A percentile compares a stretch with the other conserved stretches of the same genome.
These are phyloP conservation scores for Ilex paraguariensis DNA, from an alignment of 305 asterid genomes.

Conservation along the genomic window DNA sequence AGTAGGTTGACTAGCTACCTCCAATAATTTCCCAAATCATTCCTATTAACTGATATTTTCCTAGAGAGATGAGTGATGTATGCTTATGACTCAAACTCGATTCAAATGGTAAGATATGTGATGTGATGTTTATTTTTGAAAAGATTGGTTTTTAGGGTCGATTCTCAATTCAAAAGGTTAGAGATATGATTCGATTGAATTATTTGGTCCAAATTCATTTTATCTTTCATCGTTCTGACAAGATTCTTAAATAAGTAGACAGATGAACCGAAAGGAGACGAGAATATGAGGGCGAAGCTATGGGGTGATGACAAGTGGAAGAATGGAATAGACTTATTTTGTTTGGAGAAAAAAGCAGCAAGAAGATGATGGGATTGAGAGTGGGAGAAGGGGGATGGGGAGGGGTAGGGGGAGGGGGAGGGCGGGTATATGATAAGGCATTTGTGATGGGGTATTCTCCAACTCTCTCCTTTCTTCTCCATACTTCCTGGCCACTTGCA, in stretches of 20 bases:
- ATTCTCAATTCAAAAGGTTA: neutral
- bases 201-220: neutral
- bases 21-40: neutral
- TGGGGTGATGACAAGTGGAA: slow-evolving; percentile 26
- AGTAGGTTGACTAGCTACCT: neutral
- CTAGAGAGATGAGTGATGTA: no score
- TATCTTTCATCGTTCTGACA: neutral
- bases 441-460: slow-evolving; percentile 21
- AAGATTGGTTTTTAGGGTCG: neutral
- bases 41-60: neutral
- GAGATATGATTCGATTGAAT: neutral
- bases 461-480: slow-evolving; percentile 3
- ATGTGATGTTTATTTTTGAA: no score
- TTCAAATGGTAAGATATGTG: no score
- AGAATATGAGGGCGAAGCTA: slow-evolving; percentile 6
- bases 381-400: neutral
- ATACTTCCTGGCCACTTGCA: slow-evolving; percentile 23
- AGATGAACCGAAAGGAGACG: neutral
- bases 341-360: neutral
- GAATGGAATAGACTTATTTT: neutral
- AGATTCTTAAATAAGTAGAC: neutral
- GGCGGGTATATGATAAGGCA: slow-evolving; percentile 12
- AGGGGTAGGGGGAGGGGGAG: neutral
- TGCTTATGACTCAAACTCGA: no score
- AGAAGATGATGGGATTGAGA: neutral